phyloP scores from a whole-genome alignment of 306 rosid species.

The Abrus pulchellus region DNA sequence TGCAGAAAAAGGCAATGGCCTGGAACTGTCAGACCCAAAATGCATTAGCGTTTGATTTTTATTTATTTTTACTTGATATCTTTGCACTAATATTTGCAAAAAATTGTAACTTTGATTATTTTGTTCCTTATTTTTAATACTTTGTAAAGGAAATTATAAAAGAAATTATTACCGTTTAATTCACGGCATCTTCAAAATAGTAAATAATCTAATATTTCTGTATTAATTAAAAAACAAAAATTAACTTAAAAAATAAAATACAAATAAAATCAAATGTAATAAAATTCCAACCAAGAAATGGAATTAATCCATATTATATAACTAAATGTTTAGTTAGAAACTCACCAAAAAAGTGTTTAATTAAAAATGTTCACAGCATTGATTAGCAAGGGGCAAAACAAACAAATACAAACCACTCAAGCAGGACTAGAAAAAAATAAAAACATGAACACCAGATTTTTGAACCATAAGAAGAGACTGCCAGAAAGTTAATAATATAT shows the following conservation, averaged over 20 bases:
- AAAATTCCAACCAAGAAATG: neutral
- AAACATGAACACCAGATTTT: neutral
- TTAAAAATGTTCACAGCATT: too few relatives aligned
- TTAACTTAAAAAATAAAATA: neutral
- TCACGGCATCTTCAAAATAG: too few relatives aligned
- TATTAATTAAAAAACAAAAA: neutral
- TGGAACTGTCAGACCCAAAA: too few relatives aligned
- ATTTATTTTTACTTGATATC: too few relatives aligned
- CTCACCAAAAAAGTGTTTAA: too few relatives aligned
- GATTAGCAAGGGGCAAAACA: neutral
- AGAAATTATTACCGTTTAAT: too few relatives aligned
- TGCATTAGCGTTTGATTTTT: too few relatives aligned
- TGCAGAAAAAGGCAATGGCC: too few relatives aligned
- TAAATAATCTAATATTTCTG: too few relatives aligned
- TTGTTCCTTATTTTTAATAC: neutral
- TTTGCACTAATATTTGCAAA: too few relatives aligned
- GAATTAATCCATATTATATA: neutral
- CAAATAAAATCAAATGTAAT: neutral
- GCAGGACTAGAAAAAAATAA: neutral
- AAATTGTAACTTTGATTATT: too few relatives aligned
- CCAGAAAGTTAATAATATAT: neutral
- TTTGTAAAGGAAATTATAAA: too few relatives aligned
- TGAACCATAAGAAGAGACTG: neutral
- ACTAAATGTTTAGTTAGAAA: neutral
- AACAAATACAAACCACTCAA: neutral